phyloP scores from a whole-genome alignment of 1,284 basidiomycete genomes.

The Amylostereum areolatum region DNA sequence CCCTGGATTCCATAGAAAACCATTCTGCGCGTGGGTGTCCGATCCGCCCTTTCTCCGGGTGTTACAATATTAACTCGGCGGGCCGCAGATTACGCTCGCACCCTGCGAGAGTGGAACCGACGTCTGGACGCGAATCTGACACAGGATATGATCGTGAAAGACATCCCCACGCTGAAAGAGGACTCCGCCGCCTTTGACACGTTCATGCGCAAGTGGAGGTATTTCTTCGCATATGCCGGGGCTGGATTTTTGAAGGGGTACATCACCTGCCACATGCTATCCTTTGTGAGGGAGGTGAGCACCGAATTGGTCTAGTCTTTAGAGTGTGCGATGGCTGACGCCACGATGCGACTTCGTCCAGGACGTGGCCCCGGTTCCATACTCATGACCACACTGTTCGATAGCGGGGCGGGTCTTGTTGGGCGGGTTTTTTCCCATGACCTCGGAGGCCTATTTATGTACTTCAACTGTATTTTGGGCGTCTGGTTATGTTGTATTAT shows the following conservation, averaged over 20 bases:
- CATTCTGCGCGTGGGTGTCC: conserved; percentile 66
- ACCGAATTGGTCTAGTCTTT: no score
- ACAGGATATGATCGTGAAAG: conserved; percentile 48
- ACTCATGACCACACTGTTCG: no score
- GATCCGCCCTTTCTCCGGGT: background rate
- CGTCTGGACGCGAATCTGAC: conserved; percentile 62
- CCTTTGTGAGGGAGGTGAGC: conserved; percentile 26
- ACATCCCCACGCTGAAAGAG: conserved; percentile 46
- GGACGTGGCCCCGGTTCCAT: no score
- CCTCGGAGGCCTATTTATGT: no score
- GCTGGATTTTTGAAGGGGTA: conserved; percentile 72
- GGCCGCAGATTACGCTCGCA: conserved; percentile 73
- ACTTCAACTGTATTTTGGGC: no score
- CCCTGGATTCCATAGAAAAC: conserved; percentile 83
- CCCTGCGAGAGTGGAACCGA: conserved; percentile 84
- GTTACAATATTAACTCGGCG: conserved; percentile 1
- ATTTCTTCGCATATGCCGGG: conserved; percentile 71
- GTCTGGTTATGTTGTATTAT: no score
- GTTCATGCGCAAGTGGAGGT: conserved; percentile 74
- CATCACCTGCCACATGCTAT: conserved; percentile 72
- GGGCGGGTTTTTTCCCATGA: no score
- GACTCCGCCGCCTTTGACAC: conserved; percentile 49
- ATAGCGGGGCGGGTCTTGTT: no score
- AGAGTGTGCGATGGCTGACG: no score
- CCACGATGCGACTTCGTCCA: no score